These are phyloP conservation scores for Fonsecaea pugnacius DNA, from an alignment of 2,329 filamentous ascomycete genomes.

Conservation along the genomic window DNA sequence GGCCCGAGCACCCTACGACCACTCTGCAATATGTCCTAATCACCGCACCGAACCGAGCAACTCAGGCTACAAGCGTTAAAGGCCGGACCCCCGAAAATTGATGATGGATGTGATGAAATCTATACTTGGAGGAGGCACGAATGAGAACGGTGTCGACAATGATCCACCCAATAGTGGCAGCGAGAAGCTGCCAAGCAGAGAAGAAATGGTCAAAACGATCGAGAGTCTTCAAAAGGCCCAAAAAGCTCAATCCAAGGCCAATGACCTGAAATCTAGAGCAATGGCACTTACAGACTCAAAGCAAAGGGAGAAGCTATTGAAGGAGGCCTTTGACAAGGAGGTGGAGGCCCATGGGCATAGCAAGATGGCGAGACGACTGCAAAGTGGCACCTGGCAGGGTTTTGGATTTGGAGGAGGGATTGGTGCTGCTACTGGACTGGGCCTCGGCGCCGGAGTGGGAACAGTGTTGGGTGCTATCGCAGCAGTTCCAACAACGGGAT, in stretches of 20 bases:
- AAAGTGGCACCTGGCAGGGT: conserved; percentile 31
- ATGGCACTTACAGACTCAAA: conserved; percentile 27
- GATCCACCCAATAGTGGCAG: neutral
- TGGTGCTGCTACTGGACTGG: conserved; percentile 30
- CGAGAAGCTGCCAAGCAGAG: conserved; percentile 14
- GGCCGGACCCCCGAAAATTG: neutral
- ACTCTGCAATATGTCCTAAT: neutral
- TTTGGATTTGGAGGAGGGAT: conserved; percentile 32
- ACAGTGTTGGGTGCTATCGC: conserved; percentile 27
- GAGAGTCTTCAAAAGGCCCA: conserved; percentile 29
- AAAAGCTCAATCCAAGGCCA: conserved; percentile 30
- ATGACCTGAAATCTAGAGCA: conserved; percentile 29
- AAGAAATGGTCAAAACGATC: conserved; percentile 29
- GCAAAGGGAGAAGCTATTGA: conserved; percentile 28
- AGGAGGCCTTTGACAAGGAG: conserved; percentile 33
- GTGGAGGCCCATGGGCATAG: conserved; percentile 32
- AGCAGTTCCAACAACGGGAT: conserved; percentile 25
- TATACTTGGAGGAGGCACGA: conserved; percentile 6
- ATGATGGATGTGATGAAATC: conserved; percentile 16
- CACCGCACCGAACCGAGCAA: neutral
- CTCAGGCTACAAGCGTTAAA: neutral
- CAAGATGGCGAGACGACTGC: conserved; percentile 32
- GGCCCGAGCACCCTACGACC: no score
- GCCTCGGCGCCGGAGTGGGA: conserved; percentile 28
- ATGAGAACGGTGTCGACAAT: neutral